Evolutionary conservation across 257 asterid genomes (phyloP).

Genomic region (Ballota nigra): DNA sequence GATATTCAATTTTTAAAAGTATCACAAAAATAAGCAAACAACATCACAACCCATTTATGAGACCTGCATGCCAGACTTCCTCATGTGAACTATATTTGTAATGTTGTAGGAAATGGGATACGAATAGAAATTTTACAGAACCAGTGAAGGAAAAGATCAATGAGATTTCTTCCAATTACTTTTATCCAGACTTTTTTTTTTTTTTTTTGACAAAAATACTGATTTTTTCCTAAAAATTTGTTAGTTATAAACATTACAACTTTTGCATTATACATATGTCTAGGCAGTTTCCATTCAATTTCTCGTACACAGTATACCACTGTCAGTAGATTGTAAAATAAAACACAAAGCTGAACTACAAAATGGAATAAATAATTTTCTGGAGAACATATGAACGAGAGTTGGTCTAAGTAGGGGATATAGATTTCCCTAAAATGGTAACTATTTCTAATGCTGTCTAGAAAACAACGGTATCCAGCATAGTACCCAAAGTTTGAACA

Average conservation of each 20-base stretch:
- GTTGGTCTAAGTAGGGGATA: neutral
- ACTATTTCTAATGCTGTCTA: conserved; percentile 22
- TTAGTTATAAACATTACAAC: neutral
- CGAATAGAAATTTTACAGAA: neutral
- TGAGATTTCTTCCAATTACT: neutral
- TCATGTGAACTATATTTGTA: neutral
- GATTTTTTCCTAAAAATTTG: neutral
- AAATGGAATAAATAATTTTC: too few relatives aligned
- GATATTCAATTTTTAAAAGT: too few relatives aligned
- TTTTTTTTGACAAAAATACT: neutral
- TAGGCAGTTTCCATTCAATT: neutral
- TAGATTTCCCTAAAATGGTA: neutral
- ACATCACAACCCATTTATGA: too few relatives aligned
- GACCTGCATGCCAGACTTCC: too few relatives aligned
- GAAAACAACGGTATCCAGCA: conserved; percentile 95
- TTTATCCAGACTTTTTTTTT: neutral
- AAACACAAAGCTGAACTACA: neutral
- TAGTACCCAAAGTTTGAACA: conserved; percentile 81
- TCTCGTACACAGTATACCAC: neutral
- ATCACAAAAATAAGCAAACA: too few relatives aligned
- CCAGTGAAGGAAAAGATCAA: neutral
- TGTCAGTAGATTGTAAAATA: neutral
- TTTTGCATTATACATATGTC: neutral
- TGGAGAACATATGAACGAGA: neutral
- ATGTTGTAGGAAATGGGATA: neutral